These are phyloP conservation scores for Clavispora carvajalis DNA, from an alignment of 805 yeast species.

Conservation along the genomic window DNA sequence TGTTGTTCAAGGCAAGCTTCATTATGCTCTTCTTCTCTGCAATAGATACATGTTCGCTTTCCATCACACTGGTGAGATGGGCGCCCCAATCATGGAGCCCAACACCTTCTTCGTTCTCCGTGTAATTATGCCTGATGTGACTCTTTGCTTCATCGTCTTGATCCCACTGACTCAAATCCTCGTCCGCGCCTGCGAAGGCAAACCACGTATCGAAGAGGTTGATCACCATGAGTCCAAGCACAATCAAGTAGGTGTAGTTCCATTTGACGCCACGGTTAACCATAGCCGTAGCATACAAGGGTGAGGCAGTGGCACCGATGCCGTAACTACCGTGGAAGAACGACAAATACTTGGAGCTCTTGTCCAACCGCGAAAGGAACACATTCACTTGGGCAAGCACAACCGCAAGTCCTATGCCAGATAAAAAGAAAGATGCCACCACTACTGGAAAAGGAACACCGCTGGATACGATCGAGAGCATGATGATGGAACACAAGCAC, in stretches of 20 bases:
- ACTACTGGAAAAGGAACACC: constrained; percentile 19
- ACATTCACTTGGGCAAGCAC: constrained; percentile 19
- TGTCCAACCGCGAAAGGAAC: constrained; percentile 18
- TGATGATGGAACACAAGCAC: constrained; percentile 8
- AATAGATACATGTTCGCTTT: not conserved
- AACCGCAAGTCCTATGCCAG: constrained; percentile 19
- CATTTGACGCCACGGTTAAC: constrained; percentile 13
- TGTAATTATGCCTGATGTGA: constrained; percentile 1
- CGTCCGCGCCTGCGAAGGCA: constrained; percentile 14
- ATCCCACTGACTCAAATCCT: constrained; percentile 15
- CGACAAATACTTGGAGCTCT: constrained; percentile 16
- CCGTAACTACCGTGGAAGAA: constrained; percentile 22
- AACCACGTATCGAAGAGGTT: constrained; percentile 4
- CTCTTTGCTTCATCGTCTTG: constrained; percentile 6
- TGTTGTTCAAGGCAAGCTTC: constrained; percentile 13
- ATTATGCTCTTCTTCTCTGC: constrained; percentile 2
- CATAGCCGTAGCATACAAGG: constrained; percentile 17
- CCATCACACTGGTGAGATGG: constrained; percentile 1
- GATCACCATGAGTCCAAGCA: constrained; percentile 12
- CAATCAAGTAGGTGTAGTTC: constrained; percentile 17
- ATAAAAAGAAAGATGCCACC: constrained; percentile 20
- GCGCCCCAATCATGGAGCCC: constrained; percentile 6
- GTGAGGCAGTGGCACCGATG: constrained; percentile 21
- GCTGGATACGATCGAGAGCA: constrained; percentile 15
- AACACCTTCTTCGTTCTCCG: constrained; percentile 3